phyloP scores from a whole-genome alignment of 208 protist species.

The Leishmania turanica region DNA sequence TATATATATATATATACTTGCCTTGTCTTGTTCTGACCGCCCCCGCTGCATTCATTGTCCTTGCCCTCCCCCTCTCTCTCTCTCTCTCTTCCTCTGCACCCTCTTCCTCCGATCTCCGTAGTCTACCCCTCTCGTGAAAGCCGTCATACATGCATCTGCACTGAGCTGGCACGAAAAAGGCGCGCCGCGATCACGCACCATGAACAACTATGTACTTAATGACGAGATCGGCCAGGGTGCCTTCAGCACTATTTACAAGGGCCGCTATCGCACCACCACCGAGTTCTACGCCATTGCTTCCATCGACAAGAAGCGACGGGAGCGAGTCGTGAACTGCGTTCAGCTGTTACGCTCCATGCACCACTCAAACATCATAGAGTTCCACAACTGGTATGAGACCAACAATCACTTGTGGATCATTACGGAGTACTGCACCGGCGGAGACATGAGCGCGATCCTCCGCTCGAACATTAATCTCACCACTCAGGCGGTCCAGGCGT shows the following conservation, averaged over 20 bases:
- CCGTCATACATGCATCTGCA: background rate
- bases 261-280: slow-evolving; percentile 87
- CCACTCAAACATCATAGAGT: slow-evolving; percentile 90
- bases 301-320: slow-evolving; percentile 91
- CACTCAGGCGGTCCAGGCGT: slow-evolving; percentile 71
- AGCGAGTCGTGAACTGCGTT: slow-evolving; percentile 89
- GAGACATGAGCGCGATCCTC: slow-evolving; percentile 88
- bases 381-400: slow-evolving; percentile 97
- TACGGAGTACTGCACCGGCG: slow-evolving; percentile 93
- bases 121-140: background rate
- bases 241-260: slow-evolving; percentile 94
- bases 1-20: background rate
- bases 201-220: slow-evolving; percentile 95
- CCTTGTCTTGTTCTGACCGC: background rate
- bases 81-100: background rate
- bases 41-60: background rate
- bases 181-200: slow-evolving; percentile 24
- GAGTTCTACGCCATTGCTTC: slow-evolving; percentile 95
- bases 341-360: slow-evolving; percentile 73
- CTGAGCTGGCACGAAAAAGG: background rate
- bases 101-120: background rate
- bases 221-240: slow-evolving; percentile 93
- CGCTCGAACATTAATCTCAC: slow-evolving; percentile 65
- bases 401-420: slow-evolving; percentile 97
- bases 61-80: background rate